A percentile compares a stretch with the other conserved stretches of the same genome.
Conservation (phyloP, 2,329 filamentous ascomycete species). For the Talaromyces sp. region DNA sequence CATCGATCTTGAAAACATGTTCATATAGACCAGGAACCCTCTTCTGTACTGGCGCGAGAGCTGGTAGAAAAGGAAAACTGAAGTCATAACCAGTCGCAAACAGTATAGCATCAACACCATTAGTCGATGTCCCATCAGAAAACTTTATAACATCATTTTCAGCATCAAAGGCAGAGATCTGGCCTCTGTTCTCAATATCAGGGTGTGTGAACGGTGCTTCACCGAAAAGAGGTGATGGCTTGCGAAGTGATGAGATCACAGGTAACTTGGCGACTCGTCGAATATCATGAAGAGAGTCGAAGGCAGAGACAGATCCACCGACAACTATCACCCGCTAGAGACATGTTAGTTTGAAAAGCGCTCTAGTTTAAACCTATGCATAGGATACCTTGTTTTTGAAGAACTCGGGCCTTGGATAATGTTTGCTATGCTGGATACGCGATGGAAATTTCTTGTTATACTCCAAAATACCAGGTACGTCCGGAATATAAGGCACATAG, state of each 20-base stretch:
- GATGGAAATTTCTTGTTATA: background rate
- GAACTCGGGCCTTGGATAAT: background rate
- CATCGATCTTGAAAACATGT: background rate
- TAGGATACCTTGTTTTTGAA: background rate
- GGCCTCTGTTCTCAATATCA: background rate
- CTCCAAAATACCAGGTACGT: conserved; percentile 36
- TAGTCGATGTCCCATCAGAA: background rate
- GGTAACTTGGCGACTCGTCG: background rate
- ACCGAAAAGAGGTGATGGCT: background rate
- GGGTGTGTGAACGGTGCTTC: background rate
- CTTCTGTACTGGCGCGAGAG: background rate
- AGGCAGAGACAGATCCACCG: background rate
- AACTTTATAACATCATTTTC: background rate
- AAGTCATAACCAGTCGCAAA: background rate
- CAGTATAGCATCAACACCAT: background rate
- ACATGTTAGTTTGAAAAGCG: background rate
- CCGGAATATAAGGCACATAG: conserved; percentile 43
- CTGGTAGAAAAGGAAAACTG: background rate
- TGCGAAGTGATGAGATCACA: background rate
- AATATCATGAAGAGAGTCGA: background rate
- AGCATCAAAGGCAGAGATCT: background rate
- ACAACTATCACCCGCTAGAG: background rate
- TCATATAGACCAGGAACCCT: background rate
- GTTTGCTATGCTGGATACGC: background rate
- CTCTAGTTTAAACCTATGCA: background rate